Base-by-base conservation (phyloP, 441 rosid genomes). In the Omphalea diandra region DNA sequence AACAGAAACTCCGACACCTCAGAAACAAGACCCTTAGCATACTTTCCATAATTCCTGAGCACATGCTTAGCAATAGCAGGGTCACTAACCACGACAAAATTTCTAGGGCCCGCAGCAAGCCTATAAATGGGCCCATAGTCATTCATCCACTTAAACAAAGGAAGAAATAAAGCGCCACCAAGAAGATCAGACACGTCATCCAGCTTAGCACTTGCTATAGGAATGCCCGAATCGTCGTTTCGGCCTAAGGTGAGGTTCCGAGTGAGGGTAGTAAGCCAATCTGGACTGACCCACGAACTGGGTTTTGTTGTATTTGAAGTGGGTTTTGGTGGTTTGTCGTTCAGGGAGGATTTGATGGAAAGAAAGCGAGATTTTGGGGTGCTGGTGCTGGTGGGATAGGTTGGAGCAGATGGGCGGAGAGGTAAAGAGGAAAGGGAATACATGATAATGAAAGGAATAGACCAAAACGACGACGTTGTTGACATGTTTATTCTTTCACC, bases 101-200 rank as follows among this genome's bases (percentile, higher is more conserved):
- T 84, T 63, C 93, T 77, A 3, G 97, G 96, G 27, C 97, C 98
- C 27, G 96, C 90, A 22, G 98, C 97, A 50, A 94, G 92, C 14
- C 97, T 84, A 72, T 94, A 94, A 71, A 94, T 83, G 63, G 97
- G 97, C 20, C 98, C 97, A 73, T 83, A 86, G 77, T 86, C 80
- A 22, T 82, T 88, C 98, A 94, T 94, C 98, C 95, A 91, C 78
- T 91, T 91, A 76, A 86, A 90, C n/a, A 94, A 79, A 7, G 97
- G 97, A 46, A 91, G 81, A 77, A 94, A 94, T 60, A 91, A 80
- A 38, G 95, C 96, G n/a, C 97, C 97, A 1, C 97, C 97, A 3
- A 94, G 87, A 44, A 91, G 97, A 4, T 94, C 97, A 3, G 90
- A 77, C 68, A 91, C 97, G 75, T 94, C 97, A 22, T 89, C 97